These are phyloP conservation scores for Aspergillus hortae DNA, from an alignment of 2,329 filamentous ascomycete species.

Conservation along the genomic window DNA sequence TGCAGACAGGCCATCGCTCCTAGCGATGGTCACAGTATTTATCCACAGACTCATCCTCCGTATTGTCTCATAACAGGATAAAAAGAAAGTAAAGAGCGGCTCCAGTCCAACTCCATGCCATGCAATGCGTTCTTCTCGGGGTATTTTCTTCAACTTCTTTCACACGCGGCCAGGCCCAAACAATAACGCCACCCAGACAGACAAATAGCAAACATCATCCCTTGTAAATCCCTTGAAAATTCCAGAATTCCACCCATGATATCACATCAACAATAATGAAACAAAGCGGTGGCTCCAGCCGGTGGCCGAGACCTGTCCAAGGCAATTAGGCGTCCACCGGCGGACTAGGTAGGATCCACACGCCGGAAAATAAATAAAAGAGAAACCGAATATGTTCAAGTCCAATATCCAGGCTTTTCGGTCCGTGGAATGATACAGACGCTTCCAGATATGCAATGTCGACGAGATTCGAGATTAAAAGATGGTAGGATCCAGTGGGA, in stretches of 20 bases:
- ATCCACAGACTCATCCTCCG: no score
- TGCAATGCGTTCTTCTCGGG: constrained; percentile 16
- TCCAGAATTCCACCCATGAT: background rate
- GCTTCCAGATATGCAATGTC: constrained; percentile 13
- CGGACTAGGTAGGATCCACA: constrained; percentile 1
- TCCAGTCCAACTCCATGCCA: constrained; percentile 5
- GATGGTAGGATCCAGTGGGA: background rate
- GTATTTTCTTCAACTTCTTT: constrained; percentile 17
- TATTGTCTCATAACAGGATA: background rate
- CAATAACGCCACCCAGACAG: constrained; percentile 10
- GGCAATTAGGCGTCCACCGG: background rate
- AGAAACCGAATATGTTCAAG: constrained; percentile 18
- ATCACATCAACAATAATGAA: background rate
- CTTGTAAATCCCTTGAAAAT: background rate
- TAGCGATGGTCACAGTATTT: background rate
- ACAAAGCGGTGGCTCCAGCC: background rate
- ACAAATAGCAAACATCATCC: constrained; percentile 4
- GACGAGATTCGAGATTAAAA: constrained; percentile 4
- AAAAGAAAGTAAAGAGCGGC: constrained; percentile 2
- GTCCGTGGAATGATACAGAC: constrained; percentile 17
- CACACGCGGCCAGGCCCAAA: constrained; percentile 1
- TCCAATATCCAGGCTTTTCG: constrained; percentile 12
- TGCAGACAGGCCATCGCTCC: background rate
- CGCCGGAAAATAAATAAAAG: constrained; percentile 5
- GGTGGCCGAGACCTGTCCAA: background rate